Evolutionary conservation across 2,329 filamentous ascomycete species (phyloP), one percentile per base, ranked within the genome.

Genomic region (Aspergillus calidoustus): DNA sequence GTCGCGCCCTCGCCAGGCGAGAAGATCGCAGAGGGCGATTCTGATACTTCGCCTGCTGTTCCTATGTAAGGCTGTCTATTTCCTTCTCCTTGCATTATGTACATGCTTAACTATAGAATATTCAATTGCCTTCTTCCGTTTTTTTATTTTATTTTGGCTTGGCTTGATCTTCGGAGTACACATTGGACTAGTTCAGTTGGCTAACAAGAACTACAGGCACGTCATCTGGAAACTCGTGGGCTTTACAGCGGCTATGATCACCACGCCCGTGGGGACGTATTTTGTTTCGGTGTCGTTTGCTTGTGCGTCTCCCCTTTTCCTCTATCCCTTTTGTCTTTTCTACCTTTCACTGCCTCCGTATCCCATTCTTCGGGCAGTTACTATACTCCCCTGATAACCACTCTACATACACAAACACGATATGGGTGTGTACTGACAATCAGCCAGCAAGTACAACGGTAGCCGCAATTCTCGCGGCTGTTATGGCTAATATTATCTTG

Each of bases 221-320:
- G 93, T 98, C 67, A 95, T 99, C 66, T 81, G 89, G 73, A 99
- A 98, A 80, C 87, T 99, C 22, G 84, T 98, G 17, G 89, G 86
- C 66, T 98, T 97, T 80, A 96, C 93, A 0, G 82, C 93, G 44
- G 93, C 93, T 74, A 98, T 99, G 94, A 85, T 97, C 63, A 85
- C 90, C 17, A 79, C 91, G 22, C 95, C 95, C 15, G 92, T 99
- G 69, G 89, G 91, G 46, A 92, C 91, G 47, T 99, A 97, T 79
- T 99, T 96, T 76, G 72, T 91, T 50, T 91, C 91, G 0, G 84
- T 96, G 30, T 86, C 93, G 72, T 97, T 96, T 79, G 82, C 83
- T 69, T 93, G 94, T 93, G 80, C 59, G 80, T 72, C 49, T 47
- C 30, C 51, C 44, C 57, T 38, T 47, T 49, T 31, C 22, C 49